These are phyloP conservation scores for Dictyostelium discoideum DNA, from an alignment of 78 protist genomes.

Conservation along the genomic window DNA sequence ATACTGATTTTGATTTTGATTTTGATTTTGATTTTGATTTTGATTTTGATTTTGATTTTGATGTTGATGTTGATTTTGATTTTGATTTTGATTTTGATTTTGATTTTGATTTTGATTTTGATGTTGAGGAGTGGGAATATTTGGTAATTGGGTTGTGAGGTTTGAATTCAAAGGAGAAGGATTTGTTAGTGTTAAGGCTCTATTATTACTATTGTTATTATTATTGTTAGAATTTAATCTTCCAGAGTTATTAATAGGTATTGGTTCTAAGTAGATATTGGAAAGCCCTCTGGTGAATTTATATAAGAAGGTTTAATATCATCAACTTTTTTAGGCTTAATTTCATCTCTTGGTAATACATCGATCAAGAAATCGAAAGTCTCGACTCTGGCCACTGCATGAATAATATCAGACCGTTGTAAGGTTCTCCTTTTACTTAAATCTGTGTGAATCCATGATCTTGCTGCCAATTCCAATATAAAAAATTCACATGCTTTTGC, in stretches of 20 bases:
- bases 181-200: background rate
- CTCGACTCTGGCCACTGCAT: constrained; percentile 85
- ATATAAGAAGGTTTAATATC: constrained; percentile 5
- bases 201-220: background rate
- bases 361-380: constrained; percentile 92
- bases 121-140: background rate
- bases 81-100: background rate
- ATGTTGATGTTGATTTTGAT: background rate
- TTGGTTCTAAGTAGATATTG: background rate
- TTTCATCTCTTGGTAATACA: constrained; percentile 89
- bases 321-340: constrained; percentile 64
- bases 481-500: constrained; percentile 93
- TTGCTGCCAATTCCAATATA: constrained; percentile 87
- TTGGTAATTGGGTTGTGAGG: background rate
- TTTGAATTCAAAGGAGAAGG: background rate
- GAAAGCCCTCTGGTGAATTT: constrained; percentile 42
- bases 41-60: background rate
- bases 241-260: background rate
- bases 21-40: background rate
- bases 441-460: constrained; percentile 92
- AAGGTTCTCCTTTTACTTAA: constrained; percentile 87
- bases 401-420: constrained; percentile 88
- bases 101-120: background rate
- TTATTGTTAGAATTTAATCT: background rate
- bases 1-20: background rate